Evolutionary conservation across 2,329 filamentous ascomycete species (phyloP).

Genomic region (Penicillium sp.): DNA sequence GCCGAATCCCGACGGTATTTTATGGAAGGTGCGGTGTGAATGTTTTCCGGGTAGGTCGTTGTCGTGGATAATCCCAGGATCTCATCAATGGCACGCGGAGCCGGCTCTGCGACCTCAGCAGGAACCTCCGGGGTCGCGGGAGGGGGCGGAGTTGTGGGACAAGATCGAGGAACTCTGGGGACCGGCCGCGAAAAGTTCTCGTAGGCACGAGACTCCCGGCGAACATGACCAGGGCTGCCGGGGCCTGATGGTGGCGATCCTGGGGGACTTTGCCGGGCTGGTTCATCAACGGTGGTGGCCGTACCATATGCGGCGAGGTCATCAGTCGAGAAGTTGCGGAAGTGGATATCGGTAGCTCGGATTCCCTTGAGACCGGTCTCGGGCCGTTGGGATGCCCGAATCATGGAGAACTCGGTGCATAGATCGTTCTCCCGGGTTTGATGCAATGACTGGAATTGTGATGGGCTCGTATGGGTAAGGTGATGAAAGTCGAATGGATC

Average conservation of each 20-base stretch:
- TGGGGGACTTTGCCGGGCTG: conserved; percentile 31
- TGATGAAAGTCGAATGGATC: conserved; percentile 66
- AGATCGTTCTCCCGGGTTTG: conserved; percentile 53
- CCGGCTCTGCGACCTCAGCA: conserved; percentile 34
- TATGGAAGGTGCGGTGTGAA: conserved; percentile 32
- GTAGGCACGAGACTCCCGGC: conserved; percentile 40
- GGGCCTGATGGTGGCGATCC: conserved; percentile 28
- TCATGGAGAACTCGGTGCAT: conserved; percentile 54
- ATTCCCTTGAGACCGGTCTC: conserved; percentile 53
- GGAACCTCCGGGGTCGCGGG: conserved; percentile 37
- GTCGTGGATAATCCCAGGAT: conserved; percentile 36
- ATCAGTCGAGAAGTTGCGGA: conserved; percentile 36
- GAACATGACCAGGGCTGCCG: conserved; percentile 25
- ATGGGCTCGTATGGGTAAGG: conserved; percentile 58
- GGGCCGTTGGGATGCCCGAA: conserved; percentile 54
- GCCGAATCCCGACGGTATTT: conserved; percentile 46
- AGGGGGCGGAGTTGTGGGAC: conserved; percentile 42
- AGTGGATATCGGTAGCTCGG: conserved; percentile 49
- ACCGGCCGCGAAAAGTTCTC: conserved; percentile 59
- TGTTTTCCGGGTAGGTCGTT: conserved; percentile 33
- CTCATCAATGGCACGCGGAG: conserved; percentile 42
- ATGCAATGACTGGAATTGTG: conserved; percentile 55
- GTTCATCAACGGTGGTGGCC: conserved; percentile 24
- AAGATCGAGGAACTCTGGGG: conserved; percentile 41
- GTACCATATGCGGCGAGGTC: conserved; percentile 25